Percentiles rank a stretch among this genome's conserved stretches.
Conservation (phyloP, 257 asterid genomes). For the Solanum bukasovii region DNA sequence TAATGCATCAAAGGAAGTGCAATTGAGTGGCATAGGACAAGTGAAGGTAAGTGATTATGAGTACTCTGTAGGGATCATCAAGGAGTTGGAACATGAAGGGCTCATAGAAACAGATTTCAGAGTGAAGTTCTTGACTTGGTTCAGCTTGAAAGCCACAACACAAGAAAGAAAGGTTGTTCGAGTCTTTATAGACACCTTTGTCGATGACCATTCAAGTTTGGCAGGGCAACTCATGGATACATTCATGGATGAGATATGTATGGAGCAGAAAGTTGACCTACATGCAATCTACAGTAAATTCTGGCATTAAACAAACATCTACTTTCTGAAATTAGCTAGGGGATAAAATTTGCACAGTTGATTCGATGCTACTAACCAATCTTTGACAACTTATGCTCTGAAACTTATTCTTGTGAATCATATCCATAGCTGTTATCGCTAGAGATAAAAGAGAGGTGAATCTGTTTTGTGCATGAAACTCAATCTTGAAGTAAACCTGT, state of each 20-base stretch:
- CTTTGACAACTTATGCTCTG: not conserved
- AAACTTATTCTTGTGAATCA: not conserved
- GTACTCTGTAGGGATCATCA: constrained; percentile 60
- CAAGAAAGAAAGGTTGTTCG: constrained; percentile 55
- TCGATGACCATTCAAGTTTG: constrained; percentile 55
- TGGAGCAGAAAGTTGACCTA: constrained; percentile 32
- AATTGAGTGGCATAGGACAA: not conserved
- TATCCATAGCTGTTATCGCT: not conserved
- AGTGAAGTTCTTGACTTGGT: constrained; percentile 78
- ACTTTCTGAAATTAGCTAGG: not conserved
- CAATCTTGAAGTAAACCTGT: not conserved
- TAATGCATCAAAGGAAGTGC: constrained; percentile 12
- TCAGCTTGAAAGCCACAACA: constrained; percentile 57
- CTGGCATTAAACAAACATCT: constrained; percentile 44
- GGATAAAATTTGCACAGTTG: not conserved
- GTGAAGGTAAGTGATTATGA: constrained; percentile 38
- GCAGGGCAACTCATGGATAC: constrained; percentile 66
- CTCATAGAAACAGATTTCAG: constrained; percentile 49
- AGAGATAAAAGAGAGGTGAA: not conserved
- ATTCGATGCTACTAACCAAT: not conserved
- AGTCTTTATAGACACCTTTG: constrained; percentile 53
- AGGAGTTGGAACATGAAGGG: constrained; percentile 69
- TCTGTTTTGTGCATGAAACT: not conserved
- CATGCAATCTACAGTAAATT: constrained; percentile 63
- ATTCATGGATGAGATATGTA: constrained; percentile 42